phyloP scores from a whole-genome alignment of 768 basidiomycete species.

The Hydnomerulius pinastri region DNA sequence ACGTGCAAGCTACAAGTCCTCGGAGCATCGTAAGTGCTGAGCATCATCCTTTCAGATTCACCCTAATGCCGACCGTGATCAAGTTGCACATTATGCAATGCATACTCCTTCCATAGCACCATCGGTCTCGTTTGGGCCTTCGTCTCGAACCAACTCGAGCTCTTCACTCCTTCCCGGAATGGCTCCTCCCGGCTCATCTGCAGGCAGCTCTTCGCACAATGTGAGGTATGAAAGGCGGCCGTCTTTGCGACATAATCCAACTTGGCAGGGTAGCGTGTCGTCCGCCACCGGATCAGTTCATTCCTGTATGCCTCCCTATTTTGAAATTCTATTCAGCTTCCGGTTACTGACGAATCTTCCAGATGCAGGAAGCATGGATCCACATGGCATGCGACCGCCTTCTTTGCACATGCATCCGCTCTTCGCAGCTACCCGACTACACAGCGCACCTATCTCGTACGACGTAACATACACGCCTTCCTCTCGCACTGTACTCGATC shows the following conservation, averaged over 20 bases:
- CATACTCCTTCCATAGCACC: constrained; percentile 32
- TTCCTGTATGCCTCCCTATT: constrained; percentile 40
- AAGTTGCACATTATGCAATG: constrained; percentile 34
- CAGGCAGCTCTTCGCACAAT: constrained; percentile 42
- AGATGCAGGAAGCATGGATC: constrained; percentile 28
- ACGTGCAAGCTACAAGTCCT: constrained; percentile 44
- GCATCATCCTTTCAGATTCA: constrained; percentile 1
- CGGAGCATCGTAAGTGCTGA: constrained; percentile 46
- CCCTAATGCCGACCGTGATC: constrained; percentile 3
- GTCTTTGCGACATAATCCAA: constrained; percentile 46
- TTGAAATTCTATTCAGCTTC: constrained; percentile 5
- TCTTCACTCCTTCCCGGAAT: constrained; percentile 48
- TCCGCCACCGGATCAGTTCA: constrained; percentile 39
- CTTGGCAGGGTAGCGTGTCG: constrained; percentile 46
- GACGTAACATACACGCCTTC: constrained; percentile 60
- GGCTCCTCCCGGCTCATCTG: constrained; percentile 38
- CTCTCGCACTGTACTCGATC: constrained; percentile 57
- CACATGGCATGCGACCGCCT: constrained; percentile 27
- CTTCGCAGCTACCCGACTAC: constrained; percentile 54
- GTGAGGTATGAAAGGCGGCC: constrained; percentile 45
- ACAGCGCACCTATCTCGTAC: constrained; percentile 63
- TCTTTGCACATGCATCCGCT: constrained; percentile 64
- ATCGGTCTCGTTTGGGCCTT: constrained; percentile 37
- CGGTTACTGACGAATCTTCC: constrained; percentile 3
- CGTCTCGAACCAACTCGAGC: constrained; percentile 54